Percentiles rank a stretch among this genome's conserved stretches.
These are phyloP conservation scores for Wickerhamomyces hampshirensis DNA, from an alignment of 805 yeast species.

Conservation along the genomic window DNA sequence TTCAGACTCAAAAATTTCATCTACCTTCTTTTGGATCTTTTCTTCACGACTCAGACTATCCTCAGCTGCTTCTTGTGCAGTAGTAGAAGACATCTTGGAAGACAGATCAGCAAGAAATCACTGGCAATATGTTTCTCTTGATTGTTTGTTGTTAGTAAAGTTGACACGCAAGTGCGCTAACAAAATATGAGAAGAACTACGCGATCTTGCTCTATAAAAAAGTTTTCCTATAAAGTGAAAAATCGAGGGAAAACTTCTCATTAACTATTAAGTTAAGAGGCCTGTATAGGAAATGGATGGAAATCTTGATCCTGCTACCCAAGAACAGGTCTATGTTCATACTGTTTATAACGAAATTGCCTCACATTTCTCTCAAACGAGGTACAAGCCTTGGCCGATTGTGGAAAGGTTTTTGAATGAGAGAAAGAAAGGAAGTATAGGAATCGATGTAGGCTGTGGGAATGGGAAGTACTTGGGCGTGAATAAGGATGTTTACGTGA, in stretches of 20 bases:
- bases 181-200: too few relatives aligned
- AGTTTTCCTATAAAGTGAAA: too few relatives aligned
- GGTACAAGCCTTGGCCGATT: constrained; percentile 98
- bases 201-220: too few relatives aligned
- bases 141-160: too few relatives aligned
- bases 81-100: not conserved
- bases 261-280: too few relatives aligned
- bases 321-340: constrained; percentile 81
- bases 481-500: constrained; percentile 59
- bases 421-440: constrained; percentile 54
- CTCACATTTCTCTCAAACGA: constrained; percentile 83
- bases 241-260: too few relatives aligned
- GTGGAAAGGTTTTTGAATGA: constrained; percentile 64
- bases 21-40: constrained; percentile 1
- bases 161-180: too few relatives aligned
- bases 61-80: not conserved
- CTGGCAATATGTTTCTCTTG: too few relatives aligned
- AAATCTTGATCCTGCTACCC: constrained; percentile 40
- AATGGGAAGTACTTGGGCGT: constrained; percentile 87
- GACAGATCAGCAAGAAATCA: too few relatives aligned
- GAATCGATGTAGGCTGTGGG: constrained; percentile 95
- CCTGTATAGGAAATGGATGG: constrained; percentile 20
- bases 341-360: constrained; percentile 93
- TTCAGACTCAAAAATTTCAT: constrained; percentile 16
- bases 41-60: not conserved